These are phyloP conservation scores for Pascua guehoae DNA, from an alignment of 1,284 basidiomycete genomes.

Conservation along the genomic window DNA sequence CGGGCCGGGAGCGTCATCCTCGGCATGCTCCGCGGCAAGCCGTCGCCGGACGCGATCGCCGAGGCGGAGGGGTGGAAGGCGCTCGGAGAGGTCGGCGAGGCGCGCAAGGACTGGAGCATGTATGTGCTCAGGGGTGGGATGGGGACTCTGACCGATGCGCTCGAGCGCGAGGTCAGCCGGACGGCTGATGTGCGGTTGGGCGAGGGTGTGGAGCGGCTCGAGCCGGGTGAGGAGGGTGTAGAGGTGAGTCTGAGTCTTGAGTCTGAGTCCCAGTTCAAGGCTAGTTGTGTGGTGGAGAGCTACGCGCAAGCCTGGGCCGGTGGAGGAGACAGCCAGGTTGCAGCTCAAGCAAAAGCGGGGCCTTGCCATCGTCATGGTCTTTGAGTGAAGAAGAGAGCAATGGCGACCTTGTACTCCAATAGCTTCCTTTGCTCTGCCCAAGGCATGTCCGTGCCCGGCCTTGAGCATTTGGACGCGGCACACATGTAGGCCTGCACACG, in stretches of 20 bases:
- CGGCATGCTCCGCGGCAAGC: slow-evolving; percentile 57
- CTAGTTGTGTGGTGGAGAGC: no score
- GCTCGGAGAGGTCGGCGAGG: slow-evolving; percentile 23
- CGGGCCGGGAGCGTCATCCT: slow-evolving; percentile 65
- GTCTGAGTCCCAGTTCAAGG: background rate
- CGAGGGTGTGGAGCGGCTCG: slow-evolving; percentile 41
- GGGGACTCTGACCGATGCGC: slow-evolving; percentile 60
- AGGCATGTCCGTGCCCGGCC: no score
- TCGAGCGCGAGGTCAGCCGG: slow-evolving; percentile 53
- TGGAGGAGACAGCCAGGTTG: no score
- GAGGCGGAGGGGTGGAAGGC: slow-evolving; percentile 17
- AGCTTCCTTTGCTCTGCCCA: no score
- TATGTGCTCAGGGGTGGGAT: slow-evolving; percentile 61
- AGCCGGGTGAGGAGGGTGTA: background rate
- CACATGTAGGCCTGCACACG: no score
- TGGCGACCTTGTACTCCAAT: no score
- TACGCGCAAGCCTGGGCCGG: no score
- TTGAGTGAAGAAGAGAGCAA: no score
- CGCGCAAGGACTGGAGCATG: slow-evolving; percentile 38
- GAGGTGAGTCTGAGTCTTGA: background rate
- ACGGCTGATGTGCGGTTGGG: slow-evolving; percentile 58
- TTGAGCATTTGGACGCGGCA: no score
- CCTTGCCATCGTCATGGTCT: no score
- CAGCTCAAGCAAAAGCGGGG: no score
- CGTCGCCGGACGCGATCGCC: slow-evolving; percentile 15